Evolutionary conservation across 805 yeast species (phyloP), one percentile per base, ranked within the genome.

Genomic region (Yamadazyma olivae): DNA sequence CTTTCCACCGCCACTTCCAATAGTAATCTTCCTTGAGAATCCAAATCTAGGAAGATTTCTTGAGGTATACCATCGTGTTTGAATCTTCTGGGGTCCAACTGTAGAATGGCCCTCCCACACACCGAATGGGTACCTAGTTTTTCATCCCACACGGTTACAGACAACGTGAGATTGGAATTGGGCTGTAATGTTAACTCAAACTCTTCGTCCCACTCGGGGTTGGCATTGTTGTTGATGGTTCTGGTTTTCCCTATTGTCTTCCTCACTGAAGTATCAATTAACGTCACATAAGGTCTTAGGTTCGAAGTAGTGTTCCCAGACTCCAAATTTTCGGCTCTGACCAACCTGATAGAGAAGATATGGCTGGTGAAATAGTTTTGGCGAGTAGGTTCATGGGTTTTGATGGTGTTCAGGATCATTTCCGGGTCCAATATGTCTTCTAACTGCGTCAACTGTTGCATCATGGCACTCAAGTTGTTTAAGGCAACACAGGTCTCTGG

Each of bases 121-220:
- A 83, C 59, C 6, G 77, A 77, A 41, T 83, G 83, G 6, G 75
- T 69, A 2, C 77, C 66, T 7, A 75, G 45, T 27, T 57, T 62
- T 27, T 77, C 82, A 49, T 81, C 82, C 95, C 95, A 86, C 0
- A 85, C 74, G 1, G 82, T 79, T 1, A 78, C 74, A 2, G 78
- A 71, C 1, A 83, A 45, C 18, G 76, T 67, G 24, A 71, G 60
- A 2, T 73, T 53, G 2, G 71, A 57, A 16, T 67, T 58, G 0
- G 71, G 67, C 12, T 58, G 54, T 10, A 67, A 34, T 3, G 64
- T 61, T 6, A 66, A 40, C 54, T 88, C 95, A 54, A 88, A 86
- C 38, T 83, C 85, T 61, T 90, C 96, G 49, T 86, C 85, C 95
- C 95, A 91, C 12, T 73, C 75, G 0, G 97, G 96, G 48, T 79